These are phyloP conservation scores for Zygoascus hellenicus DNA, from an alignment of 1,139 yeast genomes.

Conservation along the genomic window DNA sequence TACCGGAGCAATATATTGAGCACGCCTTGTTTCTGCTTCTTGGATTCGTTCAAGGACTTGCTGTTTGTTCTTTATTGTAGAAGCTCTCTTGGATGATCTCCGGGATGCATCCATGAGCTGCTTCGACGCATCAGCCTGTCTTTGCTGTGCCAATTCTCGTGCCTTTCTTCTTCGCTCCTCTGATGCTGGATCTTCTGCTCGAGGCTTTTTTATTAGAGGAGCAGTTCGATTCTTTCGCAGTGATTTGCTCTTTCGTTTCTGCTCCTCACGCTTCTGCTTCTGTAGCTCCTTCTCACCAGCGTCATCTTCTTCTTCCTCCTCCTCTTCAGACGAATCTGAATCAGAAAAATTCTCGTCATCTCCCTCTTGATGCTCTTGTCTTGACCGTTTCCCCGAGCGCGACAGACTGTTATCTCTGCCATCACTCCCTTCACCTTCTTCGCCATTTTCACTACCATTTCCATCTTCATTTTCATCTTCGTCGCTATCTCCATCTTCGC, in stretches of 20 bases:
- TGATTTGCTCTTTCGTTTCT: conserved; percentile 14
- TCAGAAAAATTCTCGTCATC: conserved; percentile 33
- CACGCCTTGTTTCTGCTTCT: conserved; percentile 64
- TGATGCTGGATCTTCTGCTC: conserved; percentile 13
- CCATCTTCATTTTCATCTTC: conserved; percentile 17
- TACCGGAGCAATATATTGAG: conserved; percentile 38
- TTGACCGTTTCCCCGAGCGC: neutral
- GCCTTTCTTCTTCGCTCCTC: conserved; percentile 16
- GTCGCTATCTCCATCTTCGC: conserved; percentile 21
- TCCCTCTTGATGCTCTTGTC: conserved; percentile 6
- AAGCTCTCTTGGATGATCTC: conserved; percentile 70
- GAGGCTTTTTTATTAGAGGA: conserved; percentile 10
- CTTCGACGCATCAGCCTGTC: conserved; percentile 14
- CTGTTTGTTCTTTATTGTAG: conserved; percentile 74
- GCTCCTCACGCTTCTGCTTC: conserved; percentile 28
- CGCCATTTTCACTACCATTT: conserved; percentile 9
- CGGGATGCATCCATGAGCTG: conserved; percentile 53
- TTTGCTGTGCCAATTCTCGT: conserved; percentile 5
- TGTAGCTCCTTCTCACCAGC: conserved; percentile 34
- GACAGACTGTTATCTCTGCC: conserved; percentile 9
- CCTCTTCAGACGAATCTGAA: conserved; percentile 24
- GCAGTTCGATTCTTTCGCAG: conserved; percentile 9
- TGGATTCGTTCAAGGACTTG: conserved; percentile 70
- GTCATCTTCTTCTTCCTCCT: conserved; percentile 30
- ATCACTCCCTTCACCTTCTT: conserved; percentile 12